Base-by-base conservation (phyloP, 345 rosid species). In the Melaleuca quinquenervia region DNA sequence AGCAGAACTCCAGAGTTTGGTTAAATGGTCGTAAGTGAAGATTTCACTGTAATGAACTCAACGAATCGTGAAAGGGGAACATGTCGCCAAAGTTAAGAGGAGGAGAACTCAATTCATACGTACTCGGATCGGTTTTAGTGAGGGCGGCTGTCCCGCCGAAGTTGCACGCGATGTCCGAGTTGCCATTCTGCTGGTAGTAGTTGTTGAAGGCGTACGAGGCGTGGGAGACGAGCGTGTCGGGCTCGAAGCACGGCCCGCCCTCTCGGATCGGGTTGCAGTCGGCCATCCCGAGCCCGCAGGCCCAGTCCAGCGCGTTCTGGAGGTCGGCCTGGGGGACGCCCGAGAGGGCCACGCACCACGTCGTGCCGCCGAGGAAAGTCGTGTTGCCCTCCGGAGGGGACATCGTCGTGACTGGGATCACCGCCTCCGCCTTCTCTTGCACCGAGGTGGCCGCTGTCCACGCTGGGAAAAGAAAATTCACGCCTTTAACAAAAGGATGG, bases 271-370 rank as follows among this genome's bases (percentile, higher is more conserved):
- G 90, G 5, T 88, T 36, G 87, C 99, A 96, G 83, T 97, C 96
- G 11, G 95, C 90, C 96, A 88, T 92, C 22, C 99, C 99, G 52
- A 93, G 82, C 15, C 99, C 98, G 86, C 98, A 97, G 8, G 98
- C 97, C 99, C 99, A 97, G 84, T 97, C 98, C 58, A 97, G 88
- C 32, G 99, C 99, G 56, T 91, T 93, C 86, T 96, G 98, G 84
- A 96, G 87, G 88, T 95, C 98, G 58, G 86, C 87, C 80, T 94
- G 97, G 24, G 98, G 86, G 5, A 91, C 98, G 55, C 96, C 96
- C 3, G 94, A 74, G 27, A 85, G 90, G 50, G 98, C 98, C 83
- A 96, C 95, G 75, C 98, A 97, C 98, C 98, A 97, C 62, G 95
- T 92, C 8, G 93, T 92, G 56, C 96, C 98, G 0, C 92, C 96